Evolutionary conservation across 1,139 yeast species (phyloP), one percentile per base, ranked within the genome.

Genomic region (Tardiomyces digboiensis): DNA sequence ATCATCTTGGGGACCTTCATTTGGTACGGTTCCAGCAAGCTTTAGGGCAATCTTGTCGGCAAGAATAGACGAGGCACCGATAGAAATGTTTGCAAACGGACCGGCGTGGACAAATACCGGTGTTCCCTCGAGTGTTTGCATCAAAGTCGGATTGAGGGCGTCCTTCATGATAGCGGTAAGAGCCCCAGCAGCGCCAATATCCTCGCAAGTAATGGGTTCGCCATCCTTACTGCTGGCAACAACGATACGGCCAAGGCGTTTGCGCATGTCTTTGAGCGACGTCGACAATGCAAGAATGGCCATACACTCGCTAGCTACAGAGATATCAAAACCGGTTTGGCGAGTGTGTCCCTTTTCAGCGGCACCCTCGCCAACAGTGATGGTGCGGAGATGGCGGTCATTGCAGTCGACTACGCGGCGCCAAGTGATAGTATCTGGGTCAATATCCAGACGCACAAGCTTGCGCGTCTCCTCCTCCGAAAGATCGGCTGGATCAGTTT

Each of bases 31-130:
- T 64, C 96, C 96, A 40, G 93, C 88, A 53, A 91, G 78, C 69
- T 91, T 89, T 65, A 91, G 76, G 6, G 97, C 97, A 74, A 91
- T 80, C 66, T 84, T 84, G 67, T 91, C 98, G 52, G 98, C 97
- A 49, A 91, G 72, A 44, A 91, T 85, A 20, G 97, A 89, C 50
- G 60, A 58, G 5, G 97, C 97, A 61, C 97, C 98, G 61, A 91
- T 91, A 42, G 96, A 85, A 57, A 91, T 91, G 67, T 91, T 91
- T 56, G 98, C 98, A 62, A 91, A 91, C 42, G 98, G 98, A 50
- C 98, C 98, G 45, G 98, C 97, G 64, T 91, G 98, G 42, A 91
- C 96, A 57, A 91, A 82, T 41, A 91, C 98, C 36, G 98, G 98
- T 22, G 97, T 88, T 51, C 97, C 98, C 70, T 91, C 98, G 54